Conservation (phyloP, 2,329 filamentous ascomycete species). For the Boeremia exigua region DNA sequence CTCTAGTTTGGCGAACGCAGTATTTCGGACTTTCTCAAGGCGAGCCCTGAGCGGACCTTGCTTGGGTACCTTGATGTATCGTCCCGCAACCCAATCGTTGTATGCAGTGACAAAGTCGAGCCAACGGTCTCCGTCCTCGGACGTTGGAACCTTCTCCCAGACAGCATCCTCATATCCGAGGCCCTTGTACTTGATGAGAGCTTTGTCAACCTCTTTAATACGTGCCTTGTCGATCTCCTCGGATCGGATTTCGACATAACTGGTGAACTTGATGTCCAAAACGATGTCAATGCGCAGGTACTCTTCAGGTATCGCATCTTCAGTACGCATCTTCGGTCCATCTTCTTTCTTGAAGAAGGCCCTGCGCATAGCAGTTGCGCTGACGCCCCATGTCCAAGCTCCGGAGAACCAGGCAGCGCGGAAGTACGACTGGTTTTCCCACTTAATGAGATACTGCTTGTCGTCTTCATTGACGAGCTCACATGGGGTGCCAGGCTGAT, state of each 20-base stretch:
- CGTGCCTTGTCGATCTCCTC: conserved; percentile 74
- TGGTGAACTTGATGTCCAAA: conserved; percentile 76
- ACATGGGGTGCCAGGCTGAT: conserved; percentile 59
- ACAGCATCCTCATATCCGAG: conserved; percentile 88
- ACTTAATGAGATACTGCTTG: conserved; percentile 94
- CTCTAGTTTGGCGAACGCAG: conserved; percentile 71
- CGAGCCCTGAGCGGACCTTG: conserved; percentile 67
- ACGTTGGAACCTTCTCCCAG: conserved; percentile 80
- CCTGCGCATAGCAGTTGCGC: conserved; percentile 67
- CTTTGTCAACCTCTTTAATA: conserved; percentile 73
- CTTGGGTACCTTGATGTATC: conserved; percentile 70
- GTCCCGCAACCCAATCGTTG: conserved; percentile 81
- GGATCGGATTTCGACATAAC: conserved; percentile 62
- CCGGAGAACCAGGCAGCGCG: conserved; percentile 88
- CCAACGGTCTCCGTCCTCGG: conserved; percentile 72
- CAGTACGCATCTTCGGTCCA: conserved; percentile 70
- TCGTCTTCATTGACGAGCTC: conserved; percentile 71
- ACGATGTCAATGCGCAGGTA: conserved; percentile 86
- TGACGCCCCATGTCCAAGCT: conserved; percentile 82
- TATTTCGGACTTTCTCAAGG: conserved; percentile 69
- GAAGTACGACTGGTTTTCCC: conserved; percentile 80
- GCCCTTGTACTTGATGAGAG: conserved; percentile 90
- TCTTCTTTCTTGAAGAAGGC: conserved; percentile 76
- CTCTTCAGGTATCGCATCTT: conserved; percentile 87
- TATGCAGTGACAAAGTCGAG: conserved; percentile 83